Evolutionary conservation across 2,329 filamentous ascomycete genomes (phyloP), one percentile per base, ranked within the genome.

Genomic region (Pseudophaeomoniella oleicola): DNA sequence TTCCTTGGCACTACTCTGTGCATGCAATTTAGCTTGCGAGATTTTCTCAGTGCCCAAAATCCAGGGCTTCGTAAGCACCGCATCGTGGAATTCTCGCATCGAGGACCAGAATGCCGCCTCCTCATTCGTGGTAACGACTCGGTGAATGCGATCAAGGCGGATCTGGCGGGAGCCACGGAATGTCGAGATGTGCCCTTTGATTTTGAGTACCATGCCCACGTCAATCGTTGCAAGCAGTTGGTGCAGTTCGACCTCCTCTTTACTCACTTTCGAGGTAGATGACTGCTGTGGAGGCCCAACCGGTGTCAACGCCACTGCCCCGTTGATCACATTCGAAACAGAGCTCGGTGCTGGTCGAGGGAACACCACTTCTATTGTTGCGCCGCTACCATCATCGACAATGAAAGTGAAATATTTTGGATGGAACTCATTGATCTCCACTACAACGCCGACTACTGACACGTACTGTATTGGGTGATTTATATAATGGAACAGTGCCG

Each of bases 391-490:
- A 45, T 79, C 75, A 50, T 79, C 75, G 9, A 79, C 45, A 1
- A 64, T 69, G 27, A 78, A 56, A 31, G 74, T 39, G 40, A 43
- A 50, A 34, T 48, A 45, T 22, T 44, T 47, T 27, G 47, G 42
- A 34, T 43, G 42, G 32, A 40, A 45, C 6, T 49, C 45, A 14
- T 69, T 62, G 37, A 71, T 55, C 37, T 71, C 69, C 38, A 86
- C 75, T 15, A 88, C 67, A 5, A 85, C 56, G 18, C 83, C 83
- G 5, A 75, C 69, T 19, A 87, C 56, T 42, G 78, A 75, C 37
- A 82, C 71, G 72, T 78, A 87, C 66, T 75, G 74, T 46, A 88
- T 74, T 0, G 82, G 82, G 45, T 87, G 75, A 54, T 86, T 87
- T 35, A 66, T 57, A 58, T 76, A 67, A 55, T 86, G 85, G 55